These are phyloP conservation scores for Acanthochlamys bracteata DNA, from an alignment of 106 monocot genomes.

Conservation along the genomic window DNA sequence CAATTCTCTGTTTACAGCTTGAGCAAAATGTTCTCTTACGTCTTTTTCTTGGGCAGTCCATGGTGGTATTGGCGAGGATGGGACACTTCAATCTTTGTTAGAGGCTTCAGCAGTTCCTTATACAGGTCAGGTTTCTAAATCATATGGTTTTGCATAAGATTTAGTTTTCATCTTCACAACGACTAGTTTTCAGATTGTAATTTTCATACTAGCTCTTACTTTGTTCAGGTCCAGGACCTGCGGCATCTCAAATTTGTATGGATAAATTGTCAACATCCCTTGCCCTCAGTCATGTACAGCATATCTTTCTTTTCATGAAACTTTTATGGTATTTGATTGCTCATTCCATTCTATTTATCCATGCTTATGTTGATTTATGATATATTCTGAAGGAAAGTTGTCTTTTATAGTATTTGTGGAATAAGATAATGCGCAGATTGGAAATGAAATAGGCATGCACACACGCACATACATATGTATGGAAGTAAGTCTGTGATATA, in stretches of 20 bases:
- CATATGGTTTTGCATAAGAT: conserved; percentile 1
- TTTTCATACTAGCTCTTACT: conserved; percentile 6
- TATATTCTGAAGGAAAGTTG: too few relatives aligned
- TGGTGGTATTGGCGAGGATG: conserved; percentile 98
- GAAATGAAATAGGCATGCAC: too few relatives aligned
- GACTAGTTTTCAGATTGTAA: background rate
- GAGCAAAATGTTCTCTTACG: background rate
- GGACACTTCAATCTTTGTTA: conserved; percentile 77
- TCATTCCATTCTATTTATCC: too few relatives aligned
- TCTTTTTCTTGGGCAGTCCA: conserved; percentile 67
- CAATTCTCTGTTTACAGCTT: too few relatives aligned
- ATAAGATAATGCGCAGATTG: too few relatives aligned
- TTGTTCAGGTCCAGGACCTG: conserved; percentile 62
- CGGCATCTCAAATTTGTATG: conserved; percentile 79
- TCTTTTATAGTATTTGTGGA: too few relatives aligned
- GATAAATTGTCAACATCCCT: conserved; percentile 83
- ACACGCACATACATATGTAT: too few relatives aligned
- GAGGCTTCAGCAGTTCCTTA: conserved; percentile 73
- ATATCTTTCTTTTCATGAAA: too few relatives aligned
- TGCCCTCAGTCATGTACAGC: conserved; percentile 59
- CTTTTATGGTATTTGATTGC: too few relatives aligned
- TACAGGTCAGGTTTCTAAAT: conserved; percentile 46
- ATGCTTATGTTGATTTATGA: too few relatives aligned
- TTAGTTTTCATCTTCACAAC: background rate
- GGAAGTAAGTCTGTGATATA: too few relatives aligned